Evolutionary conservation across 495 filamentous ascomycete genomes (phyloP).

Genomic region (Xylaria nigripes): DNA sequence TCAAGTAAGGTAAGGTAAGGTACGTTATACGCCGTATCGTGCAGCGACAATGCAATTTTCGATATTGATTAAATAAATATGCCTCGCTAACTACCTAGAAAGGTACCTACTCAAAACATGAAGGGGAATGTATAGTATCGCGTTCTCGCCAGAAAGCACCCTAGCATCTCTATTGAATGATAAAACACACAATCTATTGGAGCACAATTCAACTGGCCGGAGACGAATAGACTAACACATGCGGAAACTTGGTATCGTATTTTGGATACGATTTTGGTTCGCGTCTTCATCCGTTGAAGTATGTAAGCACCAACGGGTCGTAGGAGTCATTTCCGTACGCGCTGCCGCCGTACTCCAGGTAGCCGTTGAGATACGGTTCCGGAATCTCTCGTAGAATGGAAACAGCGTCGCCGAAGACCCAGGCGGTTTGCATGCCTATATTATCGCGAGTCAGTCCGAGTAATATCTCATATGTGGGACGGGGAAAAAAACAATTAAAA

Average conservation of each 20-base stretch:
- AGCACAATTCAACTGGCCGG: not conserved
- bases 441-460: constrained; percentile 1
- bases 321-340: constrained; percentile 41
- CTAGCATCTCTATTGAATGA: not conserved
- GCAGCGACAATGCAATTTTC: not conserved
- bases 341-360: constrained; percentile 39
- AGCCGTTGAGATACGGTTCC: constrained; percentile 37
- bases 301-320: constrained; percentile 26
- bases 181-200: not conserved
- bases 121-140: too few relatives aligned
- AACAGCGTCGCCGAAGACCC: constrained; percentile 41
- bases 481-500: not conserved
- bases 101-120: not conserved
- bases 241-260: not conserved
- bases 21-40: too few relatives aligned
- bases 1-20: too few relatives aligned
- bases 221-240: too few relatives aligned
- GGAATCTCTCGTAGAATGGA: constrained; percentile 34
- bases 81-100: not conserved
- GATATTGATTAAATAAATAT: not conserved
- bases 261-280: not conserved
- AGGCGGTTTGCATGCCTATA: constrained; percentile 46
- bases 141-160: too few relatives aligned
- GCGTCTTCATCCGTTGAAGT: constrained; percentile 8
- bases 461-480: not conserved